Base-by-base conservation (phyloP, 2,329 filamentous ascomycete species). In the Dichotomopilus funicola region DNA sequence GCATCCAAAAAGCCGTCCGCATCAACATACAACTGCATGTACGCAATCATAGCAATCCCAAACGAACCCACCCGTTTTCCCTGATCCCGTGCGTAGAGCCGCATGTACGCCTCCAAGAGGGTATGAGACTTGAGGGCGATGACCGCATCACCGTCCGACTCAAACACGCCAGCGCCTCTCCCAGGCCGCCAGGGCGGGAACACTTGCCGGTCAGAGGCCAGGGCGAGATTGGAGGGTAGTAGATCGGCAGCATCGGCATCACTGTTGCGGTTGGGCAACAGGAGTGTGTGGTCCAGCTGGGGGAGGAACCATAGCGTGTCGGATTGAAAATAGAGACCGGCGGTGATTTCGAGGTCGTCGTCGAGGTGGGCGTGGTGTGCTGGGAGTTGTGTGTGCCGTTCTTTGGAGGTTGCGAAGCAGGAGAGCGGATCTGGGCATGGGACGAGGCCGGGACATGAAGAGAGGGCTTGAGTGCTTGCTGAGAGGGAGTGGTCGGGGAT, bases 251-350 rank as follows among this genome's bases (percentile, higher is more conserved):
- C 19, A 27, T 27, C 19, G 19, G 19, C 19, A 19, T 59, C 51
- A 36, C 35, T 4, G 19, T 35, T 33, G 40, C 12, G 46, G 40
- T 11, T 47, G 8, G 58, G 47, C 36, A 27, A 45, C 47, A 53
- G 27, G 5, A 65, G 54, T 5, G 55, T 56, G 33, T 33, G 43
- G 49, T 61, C 59, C 35, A 67, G 33, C 5, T 45, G 53, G 33
- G 65, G 61, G 2, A 66, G 51, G 48, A 66, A 65, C 62, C 63
- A 64, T 0, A 66, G 61, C 6, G 61, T 62, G 11, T 64, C 59
- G 8, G 63, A 64, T 37, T 64, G 63, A 12, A 51, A 35, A 48
- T 65, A 65, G 1, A 66, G 53, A 4, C 60, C 62, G 6, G 64
- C 58, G 2, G 58, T 62, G 36, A 62, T 19, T 10, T 66, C 64